phyloP scores from a whole-genome alignment of 129 eudicot species.

The Cynara cardunculus region DNA sequence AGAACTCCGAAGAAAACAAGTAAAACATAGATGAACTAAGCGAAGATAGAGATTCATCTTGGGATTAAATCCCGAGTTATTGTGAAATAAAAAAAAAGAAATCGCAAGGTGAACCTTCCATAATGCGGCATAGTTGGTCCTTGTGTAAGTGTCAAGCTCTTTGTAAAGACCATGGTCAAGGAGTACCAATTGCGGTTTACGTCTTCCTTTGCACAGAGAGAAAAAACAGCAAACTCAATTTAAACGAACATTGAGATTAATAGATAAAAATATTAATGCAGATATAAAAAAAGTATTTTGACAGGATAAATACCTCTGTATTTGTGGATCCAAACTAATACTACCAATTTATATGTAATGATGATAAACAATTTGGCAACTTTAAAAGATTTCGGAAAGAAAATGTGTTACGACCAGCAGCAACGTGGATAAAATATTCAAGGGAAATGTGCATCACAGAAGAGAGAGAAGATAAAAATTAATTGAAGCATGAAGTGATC shows the following conservation, averaged over 20 bases:
- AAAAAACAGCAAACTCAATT: neutral
- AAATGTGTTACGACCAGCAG: neutral
- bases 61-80: too few species aligned
- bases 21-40: neutral
- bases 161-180: constrained; percentile 97
- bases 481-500: too few species aligned
- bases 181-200: constrained; percentile 79
- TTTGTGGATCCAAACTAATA: neutral
- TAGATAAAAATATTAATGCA: neutral
- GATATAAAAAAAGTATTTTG: neutral
- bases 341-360: neutral
- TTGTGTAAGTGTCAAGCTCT: constrained; percentile 69
- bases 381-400: neutral
- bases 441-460: too few species aligned
- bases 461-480: too few species aligned
- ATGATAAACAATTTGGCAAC: neutral
- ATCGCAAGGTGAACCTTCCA: constrained; percentile 67
- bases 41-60: neutral
- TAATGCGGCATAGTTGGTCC: constrained; percentile 80
- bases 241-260: constrained; percentile 10
- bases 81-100: too few species aligned
- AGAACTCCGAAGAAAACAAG: neutral
- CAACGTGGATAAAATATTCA: too few species aligned
- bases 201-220: constrained; percentile 46
- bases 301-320: neutral